phyloP scores from a whole-genome alignment of 176 grass and related monocot genomes.

The Guadua angustifolia region DNA sequence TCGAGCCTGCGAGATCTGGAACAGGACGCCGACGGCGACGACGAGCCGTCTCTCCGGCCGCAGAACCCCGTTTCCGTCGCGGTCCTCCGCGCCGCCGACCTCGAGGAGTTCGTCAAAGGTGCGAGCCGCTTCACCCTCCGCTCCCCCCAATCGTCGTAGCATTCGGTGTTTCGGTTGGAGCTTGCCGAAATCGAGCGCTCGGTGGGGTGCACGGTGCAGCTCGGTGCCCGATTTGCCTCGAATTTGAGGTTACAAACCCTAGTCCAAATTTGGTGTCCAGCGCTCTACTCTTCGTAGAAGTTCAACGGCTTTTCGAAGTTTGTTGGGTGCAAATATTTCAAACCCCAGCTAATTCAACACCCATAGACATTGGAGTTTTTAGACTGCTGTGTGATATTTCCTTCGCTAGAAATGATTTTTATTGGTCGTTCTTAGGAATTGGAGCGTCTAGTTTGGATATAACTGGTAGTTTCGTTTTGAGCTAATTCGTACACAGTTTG shows the following conservation, averaged over 20 bases:
- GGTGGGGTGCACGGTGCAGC: not conserved
- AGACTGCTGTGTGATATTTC: not conserved
- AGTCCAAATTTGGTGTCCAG: not conserved
- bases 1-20: constrained; percentile 74
- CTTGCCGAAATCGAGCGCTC: not conserved
- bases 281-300: not conserved
- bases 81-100: constrained; percentile 68
- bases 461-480: not conserved
- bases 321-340: not conserved
- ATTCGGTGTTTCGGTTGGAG: not conserved
- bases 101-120: constrained; percentile 99
- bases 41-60: constrained; percentile 61
- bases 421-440: not conserved
- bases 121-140: not conserved
- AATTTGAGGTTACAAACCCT: constrained; percentile 4
- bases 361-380: not conserved
- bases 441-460: not conserved
- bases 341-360: not conserved
- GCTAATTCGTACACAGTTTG: not conserved
- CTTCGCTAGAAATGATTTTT: not conserved
- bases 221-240: not conserved
- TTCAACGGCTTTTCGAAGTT: not conserved
- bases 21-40: constrained; percentile 42
- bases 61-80: constrained; percentile 58
- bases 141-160: not conserved